Percentiles rank a stretch among this genome's conserved stretches.
phyloP scores from a whole-genome alignment of 2,329 filamentous ascomycete genomes.

The Colletotrichum lupini region DNA sequence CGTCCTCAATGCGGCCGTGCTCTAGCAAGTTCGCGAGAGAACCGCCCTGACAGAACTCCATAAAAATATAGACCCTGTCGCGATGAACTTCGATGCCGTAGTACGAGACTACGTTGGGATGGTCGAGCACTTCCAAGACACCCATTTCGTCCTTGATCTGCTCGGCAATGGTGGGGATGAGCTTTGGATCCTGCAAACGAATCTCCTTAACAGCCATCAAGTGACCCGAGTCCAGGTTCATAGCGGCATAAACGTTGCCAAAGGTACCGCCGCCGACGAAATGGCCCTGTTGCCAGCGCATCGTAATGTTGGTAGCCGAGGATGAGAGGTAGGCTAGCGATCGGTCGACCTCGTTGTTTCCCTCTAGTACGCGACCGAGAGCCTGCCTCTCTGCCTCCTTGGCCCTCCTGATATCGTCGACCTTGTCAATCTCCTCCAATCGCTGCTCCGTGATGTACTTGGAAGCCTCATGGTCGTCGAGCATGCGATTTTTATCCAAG shows the following conservation, averaged over 20 bases:
- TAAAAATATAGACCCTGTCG: slow-evolving; percentile 99
- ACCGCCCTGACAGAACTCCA: slow-evolving; percentile 98
- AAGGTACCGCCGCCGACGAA: slow-evolving; percentile 98
- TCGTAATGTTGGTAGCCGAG: slow-evolving; percentile 91
- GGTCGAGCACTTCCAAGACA: slow-evolving; percentile 93
- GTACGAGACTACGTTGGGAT: slow-evolving; percentile 97
- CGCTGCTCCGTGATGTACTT: slow-evolving; percentile 80
- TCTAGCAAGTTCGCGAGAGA: slow-evolving; percentile 91
- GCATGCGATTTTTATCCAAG: slow-evolving; percentile 78
- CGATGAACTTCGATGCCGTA: slow-evolving; percentile 98
- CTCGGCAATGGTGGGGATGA: slow-evolving; percentile 92
- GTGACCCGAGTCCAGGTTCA: slow-evolving; percentile 95
- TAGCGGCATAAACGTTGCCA: slow-evolving; percentile 95
- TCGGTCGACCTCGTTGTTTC: slow-evolving; percentile 94
- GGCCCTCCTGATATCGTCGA: slow-evolving; percentile 83
- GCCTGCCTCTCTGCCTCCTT: slow-evolving; percentile 88
- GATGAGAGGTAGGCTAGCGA: slow-evolving; percentile 94
- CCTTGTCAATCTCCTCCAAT: slow-evolving; percentile 75
- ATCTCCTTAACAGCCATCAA: slow-evolving; percentile 99
- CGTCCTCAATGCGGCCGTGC: slow-evolving; percentile 96
- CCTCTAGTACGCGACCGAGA: slow-evolving; percentile 90
- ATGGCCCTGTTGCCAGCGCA: slow-evolving; percentile 99
- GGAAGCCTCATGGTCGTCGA: slow-evolving; percentile 88
- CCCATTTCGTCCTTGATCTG: slow-evolving; percentile 98
- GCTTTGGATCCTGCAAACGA: slow-evolving; percentile 92